These are phyloP conservation scores for Euphorbia celastroides DNA, from an alignment of 441 rosid species.

Conservation along the genomic window DNA sequence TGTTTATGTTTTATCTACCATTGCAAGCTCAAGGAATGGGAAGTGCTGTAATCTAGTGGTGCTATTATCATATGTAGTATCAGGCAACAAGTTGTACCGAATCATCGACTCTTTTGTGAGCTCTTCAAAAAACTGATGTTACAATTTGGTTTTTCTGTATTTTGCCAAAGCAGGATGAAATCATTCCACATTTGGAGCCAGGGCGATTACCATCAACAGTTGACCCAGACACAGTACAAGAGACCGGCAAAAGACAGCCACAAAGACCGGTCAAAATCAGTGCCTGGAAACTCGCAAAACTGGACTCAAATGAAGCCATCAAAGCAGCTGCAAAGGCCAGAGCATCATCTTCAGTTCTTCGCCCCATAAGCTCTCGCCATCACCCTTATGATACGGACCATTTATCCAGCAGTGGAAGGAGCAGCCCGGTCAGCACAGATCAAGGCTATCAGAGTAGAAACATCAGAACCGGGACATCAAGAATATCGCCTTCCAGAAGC, in stretches of 20 bases:
- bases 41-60: too few relatives aligned
- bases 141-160: slow-evolving; percentile 4
- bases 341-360: slow-evolving; percentile 81
- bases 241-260: slow-evolving; percentile 47
- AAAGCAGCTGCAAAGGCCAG: slow-evolving; percentile 89
- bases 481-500: slow-evolving; percentile 34
- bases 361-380: slow-evolving; percentile 51
- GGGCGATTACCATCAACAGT: slow-evolving; percentile 73
- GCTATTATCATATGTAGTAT: too few relatives aligned
- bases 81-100: too few relatives aligned
- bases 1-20: too few relatives aligned
- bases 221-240: slow-evolving; percentile 57
- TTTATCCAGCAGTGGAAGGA: slow-evolving; percentile 63
- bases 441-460: slow-evolving; percentile 37
- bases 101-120: too few relatives aligned
- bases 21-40: too few relatives aligned
- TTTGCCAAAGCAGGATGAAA: slow-evolving; percentile 58
- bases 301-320: slow-evolving; percentile 73
- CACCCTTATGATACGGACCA: slow-evolving; percentile 49
- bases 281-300: slow-evolving; percentile 91
- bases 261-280: slow-evolving; percentile 81
- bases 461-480: slow-evolving; percentile 31
- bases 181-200: slow-evolving; percentile 82
- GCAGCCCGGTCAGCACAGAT: slow-evolving; percentile 61
- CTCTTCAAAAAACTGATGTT: background rate